A percentile compares a stretch with the other conserved stretches of the same genome.
Conservation (phyloP, 495 filamentous ascomycete genomes). For the Apodospora peruviana region DNA sequence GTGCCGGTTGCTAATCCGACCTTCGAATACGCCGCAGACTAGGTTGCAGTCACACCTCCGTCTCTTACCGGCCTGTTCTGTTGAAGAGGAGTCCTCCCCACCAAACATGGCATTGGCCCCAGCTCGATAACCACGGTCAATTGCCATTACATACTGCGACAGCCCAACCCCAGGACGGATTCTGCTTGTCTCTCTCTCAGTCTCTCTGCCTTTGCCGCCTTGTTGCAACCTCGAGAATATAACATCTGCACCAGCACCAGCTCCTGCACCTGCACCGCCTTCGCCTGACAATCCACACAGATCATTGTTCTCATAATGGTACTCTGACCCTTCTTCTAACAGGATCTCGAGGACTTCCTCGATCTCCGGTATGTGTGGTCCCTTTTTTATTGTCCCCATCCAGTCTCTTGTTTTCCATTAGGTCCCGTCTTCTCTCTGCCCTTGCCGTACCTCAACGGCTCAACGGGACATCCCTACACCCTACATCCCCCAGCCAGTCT, state of each 20-base stretch:
- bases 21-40: not conserved
- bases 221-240: too few species aligned
- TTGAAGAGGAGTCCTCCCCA: too few species aligned
- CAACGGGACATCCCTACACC: not conserved
- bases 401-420: not conserved
- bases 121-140: too few species aligned
- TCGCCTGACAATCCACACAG: too few species aligned
- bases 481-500: too few species aligned
- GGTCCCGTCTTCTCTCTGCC: not conserved
- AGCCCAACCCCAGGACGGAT: too few species aligned
- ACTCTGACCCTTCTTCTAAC: not conserved
- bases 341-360: not conserved
- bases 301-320: not conserved
- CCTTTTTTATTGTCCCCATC: not conserved
- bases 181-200: too few species aligned
- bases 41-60: not conserved
- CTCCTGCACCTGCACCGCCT: too few species aligned
- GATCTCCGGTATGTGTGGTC: not conserved
- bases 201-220: too few species aligned
- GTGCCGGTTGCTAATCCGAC: not conserved
- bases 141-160: too few species aligned
- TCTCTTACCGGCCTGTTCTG: not conserved
- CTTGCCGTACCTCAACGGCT: not conserved
- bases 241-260: too few species aligned
- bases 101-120: too few species aligned